Percentiles rank a stretch among this genome's conserved stretches.
Evolutionary conservation across 75 land plant species (phyloP).

Genomic region (Pinus tabuliformis): DNA sequence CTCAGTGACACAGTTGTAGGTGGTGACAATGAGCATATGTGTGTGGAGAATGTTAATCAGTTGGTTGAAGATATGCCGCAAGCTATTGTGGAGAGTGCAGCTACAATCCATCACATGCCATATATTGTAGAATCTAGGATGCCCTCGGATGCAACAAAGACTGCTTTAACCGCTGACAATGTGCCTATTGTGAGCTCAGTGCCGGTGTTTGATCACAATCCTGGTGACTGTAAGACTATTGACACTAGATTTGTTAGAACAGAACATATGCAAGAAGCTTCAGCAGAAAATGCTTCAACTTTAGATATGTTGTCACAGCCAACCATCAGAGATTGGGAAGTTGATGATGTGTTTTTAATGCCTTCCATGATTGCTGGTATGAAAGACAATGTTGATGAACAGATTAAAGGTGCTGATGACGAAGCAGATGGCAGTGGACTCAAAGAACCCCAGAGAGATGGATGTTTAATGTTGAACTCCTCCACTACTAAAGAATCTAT

Average conservation of each 20-base stretch:
- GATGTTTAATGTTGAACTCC: background rate
- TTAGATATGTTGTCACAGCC: constrained; percentile 2
- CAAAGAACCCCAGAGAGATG: constrained; percentile 1
- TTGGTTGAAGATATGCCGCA: constrained; percentile 9
- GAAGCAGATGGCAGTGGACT: background rate
- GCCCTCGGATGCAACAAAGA: background rate
- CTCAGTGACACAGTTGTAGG: background rate
- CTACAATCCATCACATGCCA: constrained; percentile 4
- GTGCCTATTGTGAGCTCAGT: background rate
- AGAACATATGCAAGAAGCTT: background rate
- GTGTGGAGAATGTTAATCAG: constrained; percentile 1
- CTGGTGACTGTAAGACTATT: background rate
- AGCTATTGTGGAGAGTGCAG: constrained; percentile 6
- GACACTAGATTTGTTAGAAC: background rate
- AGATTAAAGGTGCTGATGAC: background rate
- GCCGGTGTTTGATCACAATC: background rate
- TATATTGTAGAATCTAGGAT: constrained; percentile 9
- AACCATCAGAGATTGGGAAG: background rate
- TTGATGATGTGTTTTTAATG: background rate
- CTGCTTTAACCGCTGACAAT: background rate
- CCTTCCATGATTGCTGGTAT: background rate
- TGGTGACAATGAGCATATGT: background rate
- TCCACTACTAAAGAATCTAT: background rate
- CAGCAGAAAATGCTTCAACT: background rate
- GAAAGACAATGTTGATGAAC: background rate